These are phyloP conservation scores for Fusarium chuoi DNA, from an alignment of 2,329 filamentous ascomycete genomes.

Conservation along the genomic window DNA sequence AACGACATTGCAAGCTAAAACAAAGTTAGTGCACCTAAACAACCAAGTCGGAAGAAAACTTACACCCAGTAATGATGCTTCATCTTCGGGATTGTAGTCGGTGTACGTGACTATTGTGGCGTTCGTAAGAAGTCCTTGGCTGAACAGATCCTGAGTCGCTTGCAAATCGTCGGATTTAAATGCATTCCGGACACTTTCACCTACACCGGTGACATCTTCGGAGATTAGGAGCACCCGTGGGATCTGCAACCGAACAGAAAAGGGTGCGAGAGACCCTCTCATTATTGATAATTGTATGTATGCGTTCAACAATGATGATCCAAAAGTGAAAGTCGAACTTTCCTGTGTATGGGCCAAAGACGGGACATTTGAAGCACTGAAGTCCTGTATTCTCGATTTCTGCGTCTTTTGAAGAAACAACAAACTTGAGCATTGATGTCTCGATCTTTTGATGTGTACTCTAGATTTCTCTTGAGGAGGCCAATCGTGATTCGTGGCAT, in stretches of 20 bases:
- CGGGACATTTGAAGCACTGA: not conserved
- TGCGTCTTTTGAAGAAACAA: not conserved
- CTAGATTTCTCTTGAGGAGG: fast-evolving
- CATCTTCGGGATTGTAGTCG: fast-evolving
- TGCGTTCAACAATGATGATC: fast-evolving
- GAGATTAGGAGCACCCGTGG: fast-evolving
- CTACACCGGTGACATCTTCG: fast-evolving
- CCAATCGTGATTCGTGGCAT: not conserved
- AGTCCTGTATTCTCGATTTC: not conserved
- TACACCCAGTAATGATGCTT: not conserved
- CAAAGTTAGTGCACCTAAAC: not conserved
- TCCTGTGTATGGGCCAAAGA: not conserved
- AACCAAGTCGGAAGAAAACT: fast-evolving
- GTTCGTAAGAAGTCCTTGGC: fast-evolving
- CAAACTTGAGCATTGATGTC: not conserved
- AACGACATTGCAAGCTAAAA: fast-evolving
- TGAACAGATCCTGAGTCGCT: fast-evolving
- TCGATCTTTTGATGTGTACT: not conserved
- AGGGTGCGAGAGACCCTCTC: fast-evolving
- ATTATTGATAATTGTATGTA: not conserved
- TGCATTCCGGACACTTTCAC: not conserved
- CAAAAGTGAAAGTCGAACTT: not conserved
- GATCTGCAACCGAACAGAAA: not conserved
- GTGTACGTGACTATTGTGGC: fast-evolving
- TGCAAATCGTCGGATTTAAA: not conserved